Conservation (phyloP, 306 rosid species). For the Trifolium pratense region DNA sequence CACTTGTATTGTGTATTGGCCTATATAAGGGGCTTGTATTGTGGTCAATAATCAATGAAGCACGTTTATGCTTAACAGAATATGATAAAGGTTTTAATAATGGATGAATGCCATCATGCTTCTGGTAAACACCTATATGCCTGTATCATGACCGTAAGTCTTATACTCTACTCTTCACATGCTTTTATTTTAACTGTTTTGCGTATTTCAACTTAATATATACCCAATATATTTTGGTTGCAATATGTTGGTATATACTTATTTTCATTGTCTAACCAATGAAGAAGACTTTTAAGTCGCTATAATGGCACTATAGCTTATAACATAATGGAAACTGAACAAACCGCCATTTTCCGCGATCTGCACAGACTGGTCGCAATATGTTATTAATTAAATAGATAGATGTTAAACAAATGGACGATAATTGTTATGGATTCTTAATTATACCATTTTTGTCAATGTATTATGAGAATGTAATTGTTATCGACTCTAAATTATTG, state of each 20-base stretch:
- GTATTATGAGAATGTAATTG: too few relatives aligned
- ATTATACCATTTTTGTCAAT: too few relatives aligned
- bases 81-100: conserved; percentile 77
- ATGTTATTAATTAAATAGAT: neutral
- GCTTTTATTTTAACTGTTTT: conserved; percentile 8
- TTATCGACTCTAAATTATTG: too few relatives aligned
- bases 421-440: too few relatives aligned
- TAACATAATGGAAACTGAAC: too few relatives aligned
- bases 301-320: neutral
- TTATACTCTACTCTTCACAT: conserved; percentile 32
- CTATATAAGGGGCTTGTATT: too few relatives aligned
- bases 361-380: neutral
- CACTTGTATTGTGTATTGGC: too few relatives aligned
- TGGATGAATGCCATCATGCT: conserved; percentile 95
- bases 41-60: too few relatives aligned
- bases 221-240: conserved; percentile 20
- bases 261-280: conserved; percentile 2
- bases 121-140: conserved; percentile 71
- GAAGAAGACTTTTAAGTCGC: neutral
- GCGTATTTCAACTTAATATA: conserved; percentile 20
- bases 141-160: conserved; percentile 75
- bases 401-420: neutral
- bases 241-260: conserved; percentile 4
- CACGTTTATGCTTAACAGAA: too few relatives aligned
- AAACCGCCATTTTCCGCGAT: too few relatives aligned